Evolutionary conservation across 352 stramenopile species (phyloP).

Genomic region (Phytopythium helicoides): DNA sequence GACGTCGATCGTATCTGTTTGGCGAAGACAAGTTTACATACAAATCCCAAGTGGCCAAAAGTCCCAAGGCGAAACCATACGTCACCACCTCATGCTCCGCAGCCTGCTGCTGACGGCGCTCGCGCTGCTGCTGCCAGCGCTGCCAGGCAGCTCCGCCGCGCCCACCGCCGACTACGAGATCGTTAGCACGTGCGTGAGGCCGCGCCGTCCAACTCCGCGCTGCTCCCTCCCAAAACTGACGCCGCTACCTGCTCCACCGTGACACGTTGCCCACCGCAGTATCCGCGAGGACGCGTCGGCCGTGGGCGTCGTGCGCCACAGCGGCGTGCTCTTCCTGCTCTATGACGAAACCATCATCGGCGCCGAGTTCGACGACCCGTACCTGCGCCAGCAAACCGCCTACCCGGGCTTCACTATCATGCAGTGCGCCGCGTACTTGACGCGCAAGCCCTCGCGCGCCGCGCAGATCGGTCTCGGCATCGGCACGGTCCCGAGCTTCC

Average conservation of each 20-base stretch:
- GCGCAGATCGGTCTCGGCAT: slow-evolving; percentile 74
- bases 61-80: too few species aligned
- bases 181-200: slow-evolving; percentile 10
- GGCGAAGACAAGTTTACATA: too few species aligned
- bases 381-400: slow-evolving; percentile 53
- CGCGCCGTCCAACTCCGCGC: not conserved
- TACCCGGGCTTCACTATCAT: slow-evolving; percentile 84
- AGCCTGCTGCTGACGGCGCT: not conserved
- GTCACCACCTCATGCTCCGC: not conserved
- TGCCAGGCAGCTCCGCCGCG: not conserved
- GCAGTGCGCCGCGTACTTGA: slow-evolving; percentile 61
- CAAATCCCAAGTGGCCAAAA: too few species aligned
- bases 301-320: slow-evolving; percentile 54
- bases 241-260: not conserved
- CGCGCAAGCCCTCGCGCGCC: slow-evolving; percentile 33
- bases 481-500: slow-evolving; percentile 64
- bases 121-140: not conserved
- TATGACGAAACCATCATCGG: slow-evolving; percentile 80
- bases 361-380: slow-evolving; percentile 67
- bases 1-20: too few species aligned
- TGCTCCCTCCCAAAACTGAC: not conserved
- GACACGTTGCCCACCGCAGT: too few species aligned
- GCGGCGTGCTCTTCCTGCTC: slow-evolving; percentile 54
- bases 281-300: slow-evolving; percentile 48
- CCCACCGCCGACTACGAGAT: slow-evolving; percentile 12